Conservation (phyloP, 2,329 filamentous ascomycete species). For the Alternaria sp. region DNA sequence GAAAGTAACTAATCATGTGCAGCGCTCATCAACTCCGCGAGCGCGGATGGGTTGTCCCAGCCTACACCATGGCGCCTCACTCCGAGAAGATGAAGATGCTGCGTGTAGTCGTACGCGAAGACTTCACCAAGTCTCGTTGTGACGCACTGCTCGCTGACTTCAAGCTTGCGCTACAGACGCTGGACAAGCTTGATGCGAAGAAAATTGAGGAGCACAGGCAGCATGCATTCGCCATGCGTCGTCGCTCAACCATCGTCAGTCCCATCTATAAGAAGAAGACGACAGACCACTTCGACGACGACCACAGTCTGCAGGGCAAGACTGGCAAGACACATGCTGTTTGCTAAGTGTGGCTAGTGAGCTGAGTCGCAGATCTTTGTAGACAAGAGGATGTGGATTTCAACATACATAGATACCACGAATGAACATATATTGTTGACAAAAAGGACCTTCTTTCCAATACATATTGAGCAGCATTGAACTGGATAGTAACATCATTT, state of each 20-base stretch:
- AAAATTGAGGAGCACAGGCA: slow-evolving; percentile 74
- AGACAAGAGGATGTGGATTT: no score
- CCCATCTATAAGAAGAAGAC: slow-evolving; percentile 46
- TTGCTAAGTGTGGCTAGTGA: no score
- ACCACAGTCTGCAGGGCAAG: slow-evolving; percentile 91
- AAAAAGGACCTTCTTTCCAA: no score
- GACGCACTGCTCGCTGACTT: slow-evolving; percentile 81
- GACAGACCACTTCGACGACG: slow-evolving; percentile 70
- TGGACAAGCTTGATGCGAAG: slow-evolving; percentile 77
- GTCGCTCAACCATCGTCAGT: slow-evolving; percentile 40
- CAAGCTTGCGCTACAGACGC: slow-evolving; percentile 74
- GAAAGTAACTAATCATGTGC: not conserved
- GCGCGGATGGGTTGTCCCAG: slow-evolving; percentile 91
- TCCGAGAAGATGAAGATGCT: slow-evolving; percentile 87
- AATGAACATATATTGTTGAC: no score
- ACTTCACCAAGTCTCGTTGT: slow-evolving; percentile 84
- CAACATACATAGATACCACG: not conserved
- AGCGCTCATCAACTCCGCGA: slow-evolving; percentile 83
- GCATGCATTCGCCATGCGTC: slow-evolving; percentile 36
- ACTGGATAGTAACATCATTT: no score
- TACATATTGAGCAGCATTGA: no score
- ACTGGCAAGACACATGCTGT: slow-evolving; percentile 88
- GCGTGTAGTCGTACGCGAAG: slow-evolving; percentile 89
- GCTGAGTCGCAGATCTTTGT: no score
- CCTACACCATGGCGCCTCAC: slow-evolving; percentile 96